Evolutionary conservation across 176 grass and related monocot genomes (phyloP).

Genomic region (Cymbopogon citratus): DNA sequence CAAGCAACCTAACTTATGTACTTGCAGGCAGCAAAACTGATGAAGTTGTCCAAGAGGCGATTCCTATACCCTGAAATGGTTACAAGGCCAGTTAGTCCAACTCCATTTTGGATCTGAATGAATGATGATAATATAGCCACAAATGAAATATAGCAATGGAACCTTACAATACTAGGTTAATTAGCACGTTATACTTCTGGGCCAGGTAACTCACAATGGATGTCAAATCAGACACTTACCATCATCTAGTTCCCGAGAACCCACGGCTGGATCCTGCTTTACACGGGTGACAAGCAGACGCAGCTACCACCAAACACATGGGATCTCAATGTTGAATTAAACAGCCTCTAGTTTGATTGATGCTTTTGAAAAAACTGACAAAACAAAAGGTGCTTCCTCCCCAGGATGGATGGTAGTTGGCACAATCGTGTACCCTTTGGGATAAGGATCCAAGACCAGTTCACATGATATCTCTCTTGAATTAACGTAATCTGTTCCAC

Average conservation of each 20-base stretch:
- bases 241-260: slow-evolving; percentile 22
- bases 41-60: slow-evolving; percentile 9
- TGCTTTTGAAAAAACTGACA: slow-evolving; percentile 99
- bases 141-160: not conserved
- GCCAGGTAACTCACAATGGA: not conserved
- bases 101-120: slow-evolving; percentile 2
- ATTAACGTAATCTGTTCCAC: slow-evolving; percentile 96
- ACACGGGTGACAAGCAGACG: slow-evolving; percentile 12
- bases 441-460: slow-evolving; percentile 90
- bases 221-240: slow-evolving; percentile 17
- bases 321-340: slow-evolving; percentile 39
- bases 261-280: slow-evolving; percentile 25
- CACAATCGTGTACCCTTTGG: slow-evolving; percentile 98
- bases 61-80: slow-evolving; percentile 35
- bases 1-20: slow-evolving; percentile 16
- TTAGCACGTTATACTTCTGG: not conserved
- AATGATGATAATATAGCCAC: not conserved
- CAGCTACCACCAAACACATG: slow-evolving; percentile 13
- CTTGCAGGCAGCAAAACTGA: slow-evolving; percentile 22
- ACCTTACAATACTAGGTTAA: not conserved
- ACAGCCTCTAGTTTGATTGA: slow-evolving; percentile 87
- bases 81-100: slow-evolving; percentile 4
- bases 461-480: slow-evolving; percentile 99
- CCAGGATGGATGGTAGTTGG: slow-evolving; percentile 97
- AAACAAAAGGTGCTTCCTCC: slow-evolving; percentile 97